Base-by-base conservation (phyloP, 2,329 filamentous ascomycete species). In the Cordyceps fumosorosea region DNA sequence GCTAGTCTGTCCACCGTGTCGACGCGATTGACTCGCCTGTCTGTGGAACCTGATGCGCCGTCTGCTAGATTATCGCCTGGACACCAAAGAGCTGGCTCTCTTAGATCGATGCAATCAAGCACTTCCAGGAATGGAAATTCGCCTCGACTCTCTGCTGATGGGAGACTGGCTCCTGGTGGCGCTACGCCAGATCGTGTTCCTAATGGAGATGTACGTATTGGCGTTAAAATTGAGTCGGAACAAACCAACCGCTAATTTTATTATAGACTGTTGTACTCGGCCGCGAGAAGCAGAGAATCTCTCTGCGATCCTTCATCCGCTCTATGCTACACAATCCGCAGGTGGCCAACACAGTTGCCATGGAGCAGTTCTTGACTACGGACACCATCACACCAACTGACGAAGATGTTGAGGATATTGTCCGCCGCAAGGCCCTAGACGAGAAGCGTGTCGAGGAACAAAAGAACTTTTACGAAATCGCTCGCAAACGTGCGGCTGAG, bases 401-500 rank as follows among this genome's bases (percentile, higher is more conserved):
- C 67, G 91, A 95, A 63, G 95, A 99, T 71, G 78, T 89, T 32
- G 83, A 88, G 2, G 95, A 99, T 71, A 92, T 97, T 37, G 75
- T 87, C 65, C 84, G 84, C 63, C 84, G 95, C 59, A 96, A 93
- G 74, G 82, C 84, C 14, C 87, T 96, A 75, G 95, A 99, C 69
- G 88, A 90, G 72, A 90, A 89, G 74, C 87, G 95, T 51, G 84
- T 98, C 58, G 90, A 96, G 70, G 95, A 99, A 74, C 95, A 99
- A 73, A 89, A 87, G 72, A 85, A 87, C 66, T 99, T 99, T 73
- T 99, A 97, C 74, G 93, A 99, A 72, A 93, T 99, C 71, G 95
- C 95, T 10, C 83, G 92, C 66, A 88, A 92, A 74, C 86, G 95
- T 66, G 95, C 95, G 1, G 89, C 90, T 5, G 95, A 98, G 70